These are phyloP conservation scores for Mycosphaerella sp. DNA, from an alignment of 2,329 filamentous ascomycete genomes.

Conservation along the genomic window DNA sequence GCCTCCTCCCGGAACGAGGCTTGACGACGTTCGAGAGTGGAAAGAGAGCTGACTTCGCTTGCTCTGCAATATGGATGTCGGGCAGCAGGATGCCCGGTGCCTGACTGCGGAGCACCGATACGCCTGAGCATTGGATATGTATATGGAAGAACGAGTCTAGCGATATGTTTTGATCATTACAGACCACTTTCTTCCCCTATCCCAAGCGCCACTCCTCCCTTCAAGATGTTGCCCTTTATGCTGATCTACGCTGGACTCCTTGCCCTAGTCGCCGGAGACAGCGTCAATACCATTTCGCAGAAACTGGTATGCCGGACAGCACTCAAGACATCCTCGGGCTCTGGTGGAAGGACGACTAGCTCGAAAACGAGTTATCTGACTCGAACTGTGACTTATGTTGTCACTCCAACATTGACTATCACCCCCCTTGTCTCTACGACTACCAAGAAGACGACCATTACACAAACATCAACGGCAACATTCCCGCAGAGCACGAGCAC, in stretches of 20 bases:
- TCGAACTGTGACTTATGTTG: not conserved
- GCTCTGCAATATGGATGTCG: not conserved
- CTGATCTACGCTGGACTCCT: not conserved
- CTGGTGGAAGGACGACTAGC: not conserved
- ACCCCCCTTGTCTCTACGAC: slow-evolving; percentile 1
- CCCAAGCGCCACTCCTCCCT: not conserved
- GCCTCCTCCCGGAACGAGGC: not conserved
- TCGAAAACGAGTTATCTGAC: not conserved
- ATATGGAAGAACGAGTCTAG: not conserved
- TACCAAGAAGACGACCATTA: slow-evolving; percentile 5
- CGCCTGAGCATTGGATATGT: not conserved
- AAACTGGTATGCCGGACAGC: slow-evolving; percentile 1
- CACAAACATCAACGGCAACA: slow-evolving; percentile 4
- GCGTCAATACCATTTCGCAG: slow-evolving; percentile 1
- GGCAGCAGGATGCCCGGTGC: not conserved
- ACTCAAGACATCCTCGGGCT: not conserved
- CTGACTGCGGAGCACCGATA: not conserved
- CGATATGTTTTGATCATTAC: not conserved
- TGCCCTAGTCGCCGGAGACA: not conserved
- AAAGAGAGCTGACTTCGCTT: not conserved
- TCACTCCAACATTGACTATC: slow-evolving; percentile 1
- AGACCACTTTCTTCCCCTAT: not conserved
- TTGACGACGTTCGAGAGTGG: not conserved
- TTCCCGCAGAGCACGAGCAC: slow-evolving; percentile 14
- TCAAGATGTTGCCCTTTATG: not conserved